Conservation (phyloP, 768 basidiomycete species). For the Amanita muscaria region DNA sequence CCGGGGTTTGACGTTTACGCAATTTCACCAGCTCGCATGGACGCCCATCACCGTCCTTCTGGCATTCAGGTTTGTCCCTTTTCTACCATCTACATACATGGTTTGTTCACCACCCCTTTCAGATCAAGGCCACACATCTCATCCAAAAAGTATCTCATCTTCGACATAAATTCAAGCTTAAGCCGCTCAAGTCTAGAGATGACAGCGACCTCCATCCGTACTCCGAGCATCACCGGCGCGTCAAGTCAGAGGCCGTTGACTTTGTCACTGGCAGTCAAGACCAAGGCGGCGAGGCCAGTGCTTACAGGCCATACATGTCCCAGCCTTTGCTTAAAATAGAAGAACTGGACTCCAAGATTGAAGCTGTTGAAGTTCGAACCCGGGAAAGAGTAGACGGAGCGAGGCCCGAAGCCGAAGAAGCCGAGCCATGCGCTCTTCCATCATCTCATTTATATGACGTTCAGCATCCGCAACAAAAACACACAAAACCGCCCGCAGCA, state of each 20-base stretch:
- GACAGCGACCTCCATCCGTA: slow-evolving; percentile 13
- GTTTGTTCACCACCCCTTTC: not conserved
- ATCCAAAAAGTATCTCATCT: slow-evolving; percentile 30
- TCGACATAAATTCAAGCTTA: slow-evolving; percentile 24
- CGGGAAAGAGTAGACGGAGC: not conserved
- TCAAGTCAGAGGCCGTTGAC: not conserved
- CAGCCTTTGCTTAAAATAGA: slow-evolving; percentile 29
- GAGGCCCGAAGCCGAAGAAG: not conserved
- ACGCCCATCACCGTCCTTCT: slow-evolving; percentile 1
- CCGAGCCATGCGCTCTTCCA: not conserved
- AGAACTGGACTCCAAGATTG: slow-evolving; percentile 3
- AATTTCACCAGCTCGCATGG: slow-evolving; percentile 1
- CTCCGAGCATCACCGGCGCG: not conserved
- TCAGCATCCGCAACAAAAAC: slow-evolving; percentile 13
- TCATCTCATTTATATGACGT: slow-evolving; percentile 1
- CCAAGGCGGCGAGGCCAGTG: not conserved
- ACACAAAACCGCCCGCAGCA: slow-evolving; percentile 15
- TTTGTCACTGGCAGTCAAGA: not conserved
- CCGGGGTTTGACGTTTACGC: not conserved
- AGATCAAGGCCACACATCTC: slow-evolving; percentile 19
- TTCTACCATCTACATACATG: not conserved
- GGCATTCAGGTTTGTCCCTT: not conserved
- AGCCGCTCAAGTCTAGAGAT: slow-evolving; percentile 19
- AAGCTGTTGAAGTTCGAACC: not conserved
- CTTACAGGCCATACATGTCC: slow-evolving; percentile 36